Evolutionary conservation across 305 asterid species (phyloP), one percentile per base, ranked within the genome.

Genomic region (Vinca major): DNA sequence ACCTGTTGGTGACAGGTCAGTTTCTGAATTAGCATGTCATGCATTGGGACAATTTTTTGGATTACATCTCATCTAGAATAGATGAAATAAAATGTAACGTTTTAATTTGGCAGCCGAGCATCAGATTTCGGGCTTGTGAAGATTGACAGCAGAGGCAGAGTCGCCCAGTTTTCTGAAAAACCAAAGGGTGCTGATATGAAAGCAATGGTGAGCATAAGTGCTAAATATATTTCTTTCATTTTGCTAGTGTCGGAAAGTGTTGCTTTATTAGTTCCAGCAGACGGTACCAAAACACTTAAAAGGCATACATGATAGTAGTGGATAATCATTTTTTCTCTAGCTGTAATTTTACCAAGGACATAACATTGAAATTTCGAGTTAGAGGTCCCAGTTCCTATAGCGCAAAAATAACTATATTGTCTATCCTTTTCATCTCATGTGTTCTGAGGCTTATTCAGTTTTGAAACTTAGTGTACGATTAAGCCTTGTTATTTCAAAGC

Each of bases 121-220:
- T 86, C 96, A 0, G 85, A 86, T 16, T 89, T 81, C 74, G 99
- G 99, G 56, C 78, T 94, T 76, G 91, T 94, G 75, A 94, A 89
- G 83, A 78, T 89, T 47, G 96, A 94, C 79, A 88, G 89, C 80
- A 78, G 88, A 70, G 99, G 97, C 45, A 80, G 73, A 69, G 84
- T 94, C 63, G 77, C 81, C 47, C 96, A 86, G 58, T 94, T 94
- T 67, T 74, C 89, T n/a, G 97, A 94, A 78, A 94, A 94, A 83
- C 99, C 99, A 2, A 89, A 78, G 68, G 96, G 86, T 41, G 69
- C 69, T 57, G 90, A 91, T 77, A 88, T 88, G 83, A 83, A 81
- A 70, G 88, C 91, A 75, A 89, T 94, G 99, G 99, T 94, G 79
- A 80, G 82, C 58, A 37, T 10, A 26, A 40, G 33, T 10, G 36